phyloP scores from a whole-genome alignment of 2,329 filamentous ascomycete genomes.

The Trichoderma sp. region DNA sequence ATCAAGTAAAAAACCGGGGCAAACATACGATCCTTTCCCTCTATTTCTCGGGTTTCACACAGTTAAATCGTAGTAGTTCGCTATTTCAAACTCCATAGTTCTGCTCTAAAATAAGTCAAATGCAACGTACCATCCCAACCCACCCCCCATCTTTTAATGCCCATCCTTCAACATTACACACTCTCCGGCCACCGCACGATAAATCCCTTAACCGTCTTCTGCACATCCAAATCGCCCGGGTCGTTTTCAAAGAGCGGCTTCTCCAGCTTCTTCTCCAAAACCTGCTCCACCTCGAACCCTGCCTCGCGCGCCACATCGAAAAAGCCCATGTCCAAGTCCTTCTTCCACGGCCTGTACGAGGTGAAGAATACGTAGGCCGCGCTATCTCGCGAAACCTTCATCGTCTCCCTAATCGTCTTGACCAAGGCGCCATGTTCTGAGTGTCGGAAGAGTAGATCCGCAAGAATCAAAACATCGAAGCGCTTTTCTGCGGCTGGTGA shows the following conservation, averaged over 20 bases:
- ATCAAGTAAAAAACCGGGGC: not conserved
- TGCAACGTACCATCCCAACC: not conserved
- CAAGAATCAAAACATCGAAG: slow-evolving; percentile 82
- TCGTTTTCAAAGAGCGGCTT: slow-evolving; percentile 88
- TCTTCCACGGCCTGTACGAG: slow-evolving; percentile 87
- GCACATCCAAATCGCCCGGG: slow-evolving; percentile 75
- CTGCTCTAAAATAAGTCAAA: not conserved
- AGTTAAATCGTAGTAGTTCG: not conserved
- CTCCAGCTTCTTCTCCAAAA: slow-evolving; percentile 79
- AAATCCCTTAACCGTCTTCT: slow-evolving; percentile 81
- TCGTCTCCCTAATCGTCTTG: slow-evolving; percentile 64
- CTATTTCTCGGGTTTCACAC: not conserved
- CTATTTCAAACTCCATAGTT: not conserved
- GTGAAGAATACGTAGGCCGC: slow-evolving; percentile 89
- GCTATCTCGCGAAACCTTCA: slow-evolving; percentile 55
- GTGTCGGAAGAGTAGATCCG: slow-evolving; percentile 89
- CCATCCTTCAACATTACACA: slow-evolving; percentile 18
- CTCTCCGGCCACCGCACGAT: slow-evolving; percentile 62
- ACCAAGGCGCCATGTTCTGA: slow-evolving; percentile 79
- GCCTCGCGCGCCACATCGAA: slow-evolving; percentile 71
- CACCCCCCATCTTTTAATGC: not conserved
- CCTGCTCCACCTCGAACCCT: slow-evolving; percentile 75
- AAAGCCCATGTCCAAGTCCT: slow-evolving; percentile 80
- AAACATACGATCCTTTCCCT: not conserved
- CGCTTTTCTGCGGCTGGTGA: slow-evolving; percentile 28